phyloP scores from a whole-genome alignment of 257 asterid genomes.

The Ilex asprella region DNA sequence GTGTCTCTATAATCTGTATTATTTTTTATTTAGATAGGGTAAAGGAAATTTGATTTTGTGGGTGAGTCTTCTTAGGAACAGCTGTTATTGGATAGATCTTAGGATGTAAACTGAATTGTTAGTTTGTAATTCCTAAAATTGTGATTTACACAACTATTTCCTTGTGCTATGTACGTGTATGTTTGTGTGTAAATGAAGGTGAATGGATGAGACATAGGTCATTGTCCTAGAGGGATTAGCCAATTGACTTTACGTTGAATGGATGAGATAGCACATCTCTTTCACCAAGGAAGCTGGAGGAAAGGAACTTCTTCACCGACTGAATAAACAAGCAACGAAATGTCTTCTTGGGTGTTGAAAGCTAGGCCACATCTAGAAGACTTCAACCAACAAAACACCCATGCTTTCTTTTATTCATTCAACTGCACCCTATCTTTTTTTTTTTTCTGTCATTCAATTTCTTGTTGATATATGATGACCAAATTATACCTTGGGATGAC shows the following conservation, averaged over 20 bases:
- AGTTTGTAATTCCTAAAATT: too few relatives aligned
- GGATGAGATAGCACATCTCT: slow-evolving; percentile 14
- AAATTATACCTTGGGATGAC: too few relatives aligned
- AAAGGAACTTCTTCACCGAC: not conserved
- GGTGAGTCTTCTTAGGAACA: not conserved
- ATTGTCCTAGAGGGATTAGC: too few relatives aligned
- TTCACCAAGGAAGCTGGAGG: slow-evolving; percentile 17
- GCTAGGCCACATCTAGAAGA: too few relatives aligned
- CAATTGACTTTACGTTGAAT: not conserved
- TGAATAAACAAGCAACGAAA: not conserved
- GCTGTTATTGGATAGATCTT: too few relatives aligned
- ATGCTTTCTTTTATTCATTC: not conserved
- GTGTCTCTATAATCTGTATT: too few relatives aligned
- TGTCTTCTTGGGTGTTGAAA: not conserved
- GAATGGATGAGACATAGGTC: not conserved
- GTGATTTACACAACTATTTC: too few relatives aligned
- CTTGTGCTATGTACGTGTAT: too few relatives aligned
- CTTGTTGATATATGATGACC: too few relatives aligned
- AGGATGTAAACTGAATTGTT: too few relatives aligned
- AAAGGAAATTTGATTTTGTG: not conserved
- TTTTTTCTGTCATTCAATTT: not conserved
- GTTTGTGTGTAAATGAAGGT: not conserved
- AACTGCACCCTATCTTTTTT: slow-evolving; percentile 5
- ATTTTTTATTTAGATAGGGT: slow-evolving; percentile 9
- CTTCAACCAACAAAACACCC: not conserved